phyloP scores from a whole-genome alignment of 2,329 filamentous ascomycete genomes.

The Diaporthe batatas region DNA sequence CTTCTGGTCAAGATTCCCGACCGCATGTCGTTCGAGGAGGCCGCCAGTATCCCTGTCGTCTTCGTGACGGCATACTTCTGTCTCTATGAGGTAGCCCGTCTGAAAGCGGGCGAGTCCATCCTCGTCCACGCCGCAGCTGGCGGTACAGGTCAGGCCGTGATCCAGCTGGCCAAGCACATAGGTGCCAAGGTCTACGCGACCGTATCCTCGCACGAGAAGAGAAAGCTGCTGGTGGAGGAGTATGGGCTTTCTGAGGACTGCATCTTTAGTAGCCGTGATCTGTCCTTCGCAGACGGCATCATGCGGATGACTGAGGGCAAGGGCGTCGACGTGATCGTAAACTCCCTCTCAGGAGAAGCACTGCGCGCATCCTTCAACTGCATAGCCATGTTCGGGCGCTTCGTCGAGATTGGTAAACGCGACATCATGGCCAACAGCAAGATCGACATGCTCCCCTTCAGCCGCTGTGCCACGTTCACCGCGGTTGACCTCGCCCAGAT shows the following conservation, averaged over 20 bases:
- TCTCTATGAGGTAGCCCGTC: conserved; percentile 45
- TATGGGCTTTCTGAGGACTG: conserved; percentile 49
- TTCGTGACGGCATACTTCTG: conserved; percentile 49
- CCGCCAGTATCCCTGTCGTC: conserved; percentile 44
- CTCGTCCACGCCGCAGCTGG: conserved; percentile 48
- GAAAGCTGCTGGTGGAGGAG: conserved; percentile 46
- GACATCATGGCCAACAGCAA: conserved; percentile 51
- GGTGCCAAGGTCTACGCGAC: conserved; percentile 51
- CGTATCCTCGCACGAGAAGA: conserved; percentile 49
- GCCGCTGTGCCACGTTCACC: conserved; percentile 44
- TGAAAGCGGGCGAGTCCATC: conserved; percentile 45
- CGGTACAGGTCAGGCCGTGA: conserved; percentile 38
- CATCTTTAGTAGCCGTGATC: conserved; percentile 50
- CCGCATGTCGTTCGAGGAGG: conserved; percentile 41
- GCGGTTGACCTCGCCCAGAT: conserved; percentile 48
- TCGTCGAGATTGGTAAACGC: conserved; percentile 53
- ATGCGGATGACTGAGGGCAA: conserved; percentile 37
- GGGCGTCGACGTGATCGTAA: conserved; percentile 49
- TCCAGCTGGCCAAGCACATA: conserved; percentile 38
- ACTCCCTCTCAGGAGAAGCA: conserved; percentile 49
- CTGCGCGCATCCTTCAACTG: conserved; percentile 51
- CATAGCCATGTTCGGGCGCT: conserved; percentile 51
- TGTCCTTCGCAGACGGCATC: conserved; percentile 48
- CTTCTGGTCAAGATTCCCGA: conserved; percentile 41
- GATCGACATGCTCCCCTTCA: conserved; percentile 51